Percentiles rank a stretch among this genome's conserved stretches.
These are phyloP conservation scores for Suaeda aralocaspica DNA, from an alignment of 148 eudicot species.

Conservation along the genomic window DNA sequence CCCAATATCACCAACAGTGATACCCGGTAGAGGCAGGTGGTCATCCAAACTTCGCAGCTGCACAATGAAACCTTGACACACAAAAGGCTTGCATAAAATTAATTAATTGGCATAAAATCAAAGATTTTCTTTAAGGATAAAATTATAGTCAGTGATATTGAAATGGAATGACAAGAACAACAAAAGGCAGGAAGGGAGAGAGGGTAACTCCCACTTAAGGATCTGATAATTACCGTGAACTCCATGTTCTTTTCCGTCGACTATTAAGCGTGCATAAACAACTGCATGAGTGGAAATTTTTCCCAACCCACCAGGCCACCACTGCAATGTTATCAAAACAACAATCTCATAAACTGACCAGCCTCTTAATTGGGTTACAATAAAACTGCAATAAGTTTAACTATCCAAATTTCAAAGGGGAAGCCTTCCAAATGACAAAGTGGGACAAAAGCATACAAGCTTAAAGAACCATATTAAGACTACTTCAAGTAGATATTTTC, in stretches of 20 bases:
- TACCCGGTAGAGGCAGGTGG: conserved; percentile 82
- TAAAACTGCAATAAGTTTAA: not conserved
- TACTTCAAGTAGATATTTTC: not conserved
- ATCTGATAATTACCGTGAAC: conserved; percentile 58
- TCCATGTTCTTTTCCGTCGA: conserved; percentile 75
- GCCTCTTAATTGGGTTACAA: not conserved
- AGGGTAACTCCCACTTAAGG: not conserved
- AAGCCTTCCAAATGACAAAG: not conserved
- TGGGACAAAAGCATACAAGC: not conserved
- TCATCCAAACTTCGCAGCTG: conserved; percentile 93
- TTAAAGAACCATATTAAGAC: not conserved
- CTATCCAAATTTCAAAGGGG: not conserved
- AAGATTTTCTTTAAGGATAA: not conserved
- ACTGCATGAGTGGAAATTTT: conserved; percentile 86
- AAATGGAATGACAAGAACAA: not conserved
- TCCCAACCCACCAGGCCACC: conserved; percentile 99
- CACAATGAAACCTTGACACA: conserved; percentile 71
- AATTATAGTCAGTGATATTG: not conserved
- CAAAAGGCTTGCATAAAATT: not conserved
- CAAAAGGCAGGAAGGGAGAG: not conserved
- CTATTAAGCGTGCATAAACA: conserved; percentile 79
- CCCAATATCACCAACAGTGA: conserved; percentile 95
- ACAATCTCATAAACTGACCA: not conserved
- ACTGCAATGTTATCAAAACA: conserved; percentile 36
- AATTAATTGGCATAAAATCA: no score